These are phyloP conservation scores for Coemansia sp. DNA, from an alignment of 192 early-diverging fungal genomes.

Conservation along the genomic window DNA sequence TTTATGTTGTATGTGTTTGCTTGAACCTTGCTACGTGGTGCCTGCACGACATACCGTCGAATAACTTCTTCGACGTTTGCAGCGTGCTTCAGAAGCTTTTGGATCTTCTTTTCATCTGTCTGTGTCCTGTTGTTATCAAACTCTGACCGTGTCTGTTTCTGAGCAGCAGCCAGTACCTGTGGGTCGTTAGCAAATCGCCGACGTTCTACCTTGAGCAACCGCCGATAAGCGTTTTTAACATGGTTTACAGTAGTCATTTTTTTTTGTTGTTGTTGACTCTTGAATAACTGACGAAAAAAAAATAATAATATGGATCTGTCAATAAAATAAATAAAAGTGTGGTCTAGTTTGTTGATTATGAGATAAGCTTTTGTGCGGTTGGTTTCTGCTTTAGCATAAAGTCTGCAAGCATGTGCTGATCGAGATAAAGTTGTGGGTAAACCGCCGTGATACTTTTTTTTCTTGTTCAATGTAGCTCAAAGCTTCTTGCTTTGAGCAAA, in stretches of 20 bases:
- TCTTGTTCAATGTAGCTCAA: not conserved
- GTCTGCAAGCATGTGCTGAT: too few species aligned
- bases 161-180: conserved; percentile 21
- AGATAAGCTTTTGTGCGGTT: too few species aligned
- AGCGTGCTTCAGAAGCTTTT: conserved; percentile 43
- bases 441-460: not conserved
- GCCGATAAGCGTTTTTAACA: conserved; percentile 37
- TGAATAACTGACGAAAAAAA: not conserved
- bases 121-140: conserved; percentile 32
- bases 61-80: conserved; percentile 45
- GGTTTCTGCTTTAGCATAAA: too few species aligned
- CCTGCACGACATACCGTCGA: conserved; percentile 50
- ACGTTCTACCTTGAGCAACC: conserved; percentile 36
- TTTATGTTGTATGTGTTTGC: conserved; percentile 37
- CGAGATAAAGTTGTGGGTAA: not conserved
- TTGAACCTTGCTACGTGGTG: conserved; percentile 26
- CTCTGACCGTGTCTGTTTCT: conserved; percentile 40
- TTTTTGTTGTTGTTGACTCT: not conserved
- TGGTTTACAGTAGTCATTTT: conserved; percentile 28
- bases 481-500: too few species aligned
- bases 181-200: conserved; percentile 38
- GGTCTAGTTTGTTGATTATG: too few species aligned
- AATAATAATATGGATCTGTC: not conserved
- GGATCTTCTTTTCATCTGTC: conserved; percentile 38
- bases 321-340: too few species aligned